Evolutionary conservation across 2,329 filamentous ascomycete species (phyloP).

Genomic region (Ilyonectria destructans): DNA sequence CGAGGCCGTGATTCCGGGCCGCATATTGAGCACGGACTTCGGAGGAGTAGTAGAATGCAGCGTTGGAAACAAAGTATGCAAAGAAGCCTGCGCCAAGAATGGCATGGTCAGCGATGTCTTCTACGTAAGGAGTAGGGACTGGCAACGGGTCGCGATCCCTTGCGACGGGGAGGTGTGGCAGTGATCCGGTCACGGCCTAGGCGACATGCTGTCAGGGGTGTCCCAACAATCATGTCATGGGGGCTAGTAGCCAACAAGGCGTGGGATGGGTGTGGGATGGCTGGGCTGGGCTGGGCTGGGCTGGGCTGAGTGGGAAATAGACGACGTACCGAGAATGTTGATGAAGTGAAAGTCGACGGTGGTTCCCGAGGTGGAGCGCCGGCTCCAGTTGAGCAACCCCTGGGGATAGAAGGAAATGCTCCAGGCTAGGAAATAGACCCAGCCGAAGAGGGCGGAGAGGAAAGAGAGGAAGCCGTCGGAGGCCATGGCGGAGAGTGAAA

Average conservation of each 20-base stretch:
- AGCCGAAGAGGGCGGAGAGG: conserved; percentile 77
- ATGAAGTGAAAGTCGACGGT: conserved; percentile 90
- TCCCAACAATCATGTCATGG: conserved; percentile 39
- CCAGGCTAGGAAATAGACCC: conserved; percentile 85
- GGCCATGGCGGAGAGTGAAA: conserved; percentile 34
- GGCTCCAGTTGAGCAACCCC: conserved; percentile 82
- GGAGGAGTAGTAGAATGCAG: conserved; percentile 84
- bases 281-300: conserved; percentile 20
- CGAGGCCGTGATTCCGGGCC: conserved; percentile 80
- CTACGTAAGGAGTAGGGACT: not conserved
- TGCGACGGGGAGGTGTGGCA: conserved; percentile 29
- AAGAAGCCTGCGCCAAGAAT: conserved; percentile 71
- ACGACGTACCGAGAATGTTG: conserved; percentile 72
- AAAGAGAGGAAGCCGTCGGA: conserved; percentile 61
- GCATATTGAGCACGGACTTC: conserved; percentile 88
- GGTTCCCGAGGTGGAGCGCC: conserved; percentile 85
- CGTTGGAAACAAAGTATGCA: conserved; percentile 83
- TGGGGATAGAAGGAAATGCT: conserved; percentile 95
- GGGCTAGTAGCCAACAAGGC: conserved; percentile 1
- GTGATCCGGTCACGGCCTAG: conserved; percentile 33
- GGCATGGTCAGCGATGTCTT: conserved; percentile 37
- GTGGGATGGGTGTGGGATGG: conserved; percentile 25
- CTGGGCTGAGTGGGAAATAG: conserved; percentile 15
- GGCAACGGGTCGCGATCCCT: conserved; percentile 16
- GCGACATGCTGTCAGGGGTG: conserved; percentile 29